These are phyloP conservation scores for Blumeriella jaapii DNA, from an alignment of 2,329 filamentous ascomycete genomes.

Conservation along the genomic window DNA sequence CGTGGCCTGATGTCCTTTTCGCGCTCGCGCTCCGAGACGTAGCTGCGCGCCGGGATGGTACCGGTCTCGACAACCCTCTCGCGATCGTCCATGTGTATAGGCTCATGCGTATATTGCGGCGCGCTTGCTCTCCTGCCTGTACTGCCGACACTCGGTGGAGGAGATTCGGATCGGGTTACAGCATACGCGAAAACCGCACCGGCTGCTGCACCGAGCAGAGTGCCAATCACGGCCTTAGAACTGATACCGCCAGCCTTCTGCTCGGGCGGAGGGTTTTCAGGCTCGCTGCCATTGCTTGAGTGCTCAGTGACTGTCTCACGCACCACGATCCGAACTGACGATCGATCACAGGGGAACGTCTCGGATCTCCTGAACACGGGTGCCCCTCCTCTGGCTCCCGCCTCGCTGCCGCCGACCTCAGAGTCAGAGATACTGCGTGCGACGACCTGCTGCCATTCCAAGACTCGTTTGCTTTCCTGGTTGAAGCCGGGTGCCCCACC, in stretches of 20 bases:
- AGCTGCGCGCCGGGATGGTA: slow-evolving; percentile 10
- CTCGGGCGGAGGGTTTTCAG: too few relatives aligned
- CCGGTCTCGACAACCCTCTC: slow-evolving; percentile 7
- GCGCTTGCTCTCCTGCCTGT: slow-evolving; percentile 1
- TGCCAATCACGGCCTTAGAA: slow-evolving; percentile 58
- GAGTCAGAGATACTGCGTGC: slow-evolving; percentile 21
- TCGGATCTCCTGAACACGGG: slow-evolving; percentile 9
- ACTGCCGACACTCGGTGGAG: slow-evolving; percentile 6
- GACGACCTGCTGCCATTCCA: slow-evolving; percentile 34
- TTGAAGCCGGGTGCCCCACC: slow-evolving; percentile 9
- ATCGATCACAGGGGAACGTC: slow-evolving; percentile 1
- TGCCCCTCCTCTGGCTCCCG: neutral
- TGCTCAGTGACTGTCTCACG: slow-evolving; percentile 13
- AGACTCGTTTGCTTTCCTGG: slow-evolving; percentile 29
- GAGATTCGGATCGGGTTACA: slow-evolving; percentile 48
- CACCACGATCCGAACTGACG: slow-evolving; percentile 7
- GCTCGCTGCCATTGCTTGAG: too few relatives aligned
- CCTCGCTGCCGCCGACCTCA: neutral
- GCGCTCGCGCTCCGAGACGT: slow-evolving; percentile 7
- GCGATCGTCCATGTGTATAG: slow-evolving; percentile 8
- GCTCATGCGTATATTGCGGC: slow-evolving; percentile 8
- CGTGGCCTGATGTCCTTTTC: slow-evolving; percentile 7
- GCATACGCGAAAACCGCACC: slow-evolving; percentile 68
- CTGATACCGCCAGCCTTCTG: slow-evolving; percentile 31
- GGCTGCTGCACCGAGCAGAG: slow-evolving; percentile 67